Evolutionary conservation across 2,329 filamentous ascomycete species (phyloP).

Genomic region (Metarhizium brunneum): DNA sequence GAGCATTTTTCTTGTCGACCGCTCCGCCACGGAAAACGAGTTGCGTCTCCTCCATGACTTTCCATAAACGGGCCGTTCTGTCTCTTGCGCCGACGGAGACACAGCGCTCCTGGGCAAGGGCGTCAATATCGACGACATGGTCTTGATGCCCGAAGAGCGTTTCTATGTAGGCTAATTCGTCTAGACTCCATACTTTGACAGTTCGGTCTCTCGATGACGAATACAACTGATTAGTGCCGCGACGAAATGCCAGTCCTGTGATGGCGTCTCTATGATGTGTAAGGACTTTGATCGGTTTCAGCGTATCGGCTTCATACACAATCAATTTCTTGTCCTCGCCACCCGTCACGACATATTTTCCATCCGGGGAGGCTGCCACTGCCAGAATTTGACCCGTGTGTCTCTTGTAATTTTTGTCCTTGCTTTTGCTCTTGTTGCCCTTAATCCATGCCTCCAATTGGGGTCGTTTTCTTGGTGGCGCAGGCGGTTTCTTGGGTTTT

Average conservation of each 20-base stretch:
- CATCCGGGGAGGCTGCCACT: slow-evolving; percentile 80
- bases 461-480: slow-evolving; percentile 52
- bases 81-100: slow-evolving; percentile 86
- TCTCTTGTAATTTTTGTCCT: slow-evolving; percentile 60
- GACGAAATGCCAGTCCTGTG: slow-evolving; percentile 74
- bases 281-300: slow-evolving; percentile 75
- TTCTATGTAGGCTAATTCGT: slow-evolving; percentile 89
- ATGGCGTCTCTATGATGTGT: slow-evolving; percentile 87
- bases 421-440: slow-evolving; percentile 49
- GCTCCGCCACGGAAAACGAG: slow-evolving; percentile 87
- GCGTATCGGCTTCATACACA: slow-evolving; percentile 73
- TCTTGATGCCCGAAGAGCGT: slow-evolving; percentile 96
- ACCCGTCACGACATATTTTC: slow-evolving; percentile 84
- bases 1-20: slow-evolving; percentile 44
- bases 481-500: slow-evolving; percentile 48
- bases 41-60: slow-evolving; percentile 90
- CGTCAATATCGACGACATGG: slow-evolving; percentile 73
- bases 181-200: slow-evolving; percentile 89
- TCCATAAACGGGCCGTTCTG: slow-evolving; percentile 88
- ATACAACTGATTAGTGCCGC: slow-evolving; percentile 86
- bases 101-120: slow-evolving; percentile 77
- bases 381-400: slow-evolving; percentile 74
- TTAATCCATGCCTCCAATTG: slow-evolving; percentile 53
- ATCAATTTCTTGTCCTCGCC: slow-evolving; percentile 78
- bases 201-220: slow-evolving; percentile 85